These are phyloP conservation scores for Phytophthora pinifolia DNA, from an alignment of 352 stramenopile genomes.

Conservation along the genomic window DNA sequence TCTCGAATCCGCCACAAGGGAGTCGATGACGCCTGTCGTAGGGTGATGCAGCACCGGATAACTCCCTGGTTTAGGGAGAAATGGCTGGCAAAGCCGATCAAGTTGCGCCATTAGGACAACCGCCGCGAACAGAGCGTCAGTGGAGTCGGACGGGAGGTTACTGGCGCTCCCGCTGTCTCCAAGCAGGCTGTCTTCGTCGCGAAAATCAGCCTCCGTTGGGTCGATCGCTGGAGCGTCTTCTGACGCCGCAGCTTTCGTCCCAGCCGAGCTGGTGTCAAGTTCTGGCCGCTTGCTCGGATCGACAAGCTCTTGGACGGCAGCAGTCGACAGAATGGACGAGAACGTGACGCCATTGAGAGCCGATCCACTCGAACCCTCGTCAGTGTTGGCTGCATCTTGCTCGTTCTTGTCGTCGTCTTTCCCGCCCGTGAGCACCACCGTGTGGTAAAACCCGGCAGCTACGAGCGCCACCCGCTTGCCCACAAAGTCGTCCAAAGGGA, in stretches of 20 bases:
- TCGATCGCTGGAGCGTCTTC: constrained; percentile 31
- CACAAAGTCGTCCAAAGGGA: constrained; percentile 88
- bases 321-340: constrained; percentile 15
- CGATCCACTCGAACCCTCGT: constrained; percentile 8
- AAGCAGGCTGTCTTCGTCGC: constrained; percentile 41
- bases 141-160: constrained; percentile 1
- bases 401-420: constrained; percentile 57
- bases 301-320: constrained; percentile 19
- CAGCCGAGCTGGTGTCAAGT: background rate
- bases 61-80: constrained; percentile 38
- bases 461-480: constrained; percentile 88
- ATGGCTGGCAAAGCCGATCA: constrained; percentile 61
- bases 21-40: constrained; percentile 21
- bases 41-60: constrained; percentile 37
- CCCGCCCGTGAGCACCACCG: constrained; percentile 85
- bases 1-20: constrained; percentile 5
- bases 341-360: constrained; percentile 12
- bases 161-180: background rate
- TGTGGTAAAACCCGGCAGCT: constrained; percentile 94
- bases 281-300: constrained; percentile 7
- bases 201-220: constrained; percentile 38
- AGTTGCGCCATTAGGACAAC: constrained; percentile 79
- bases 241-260: background rate
- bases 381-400: constrained; percentile 11
- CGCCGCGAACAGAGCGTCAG: constrained; percentile 39